These are phyloP conservation scores for Quercus wislizeni DNA, from an alignment of 306 rosid species.

Conservation along the genomic window DNA sequence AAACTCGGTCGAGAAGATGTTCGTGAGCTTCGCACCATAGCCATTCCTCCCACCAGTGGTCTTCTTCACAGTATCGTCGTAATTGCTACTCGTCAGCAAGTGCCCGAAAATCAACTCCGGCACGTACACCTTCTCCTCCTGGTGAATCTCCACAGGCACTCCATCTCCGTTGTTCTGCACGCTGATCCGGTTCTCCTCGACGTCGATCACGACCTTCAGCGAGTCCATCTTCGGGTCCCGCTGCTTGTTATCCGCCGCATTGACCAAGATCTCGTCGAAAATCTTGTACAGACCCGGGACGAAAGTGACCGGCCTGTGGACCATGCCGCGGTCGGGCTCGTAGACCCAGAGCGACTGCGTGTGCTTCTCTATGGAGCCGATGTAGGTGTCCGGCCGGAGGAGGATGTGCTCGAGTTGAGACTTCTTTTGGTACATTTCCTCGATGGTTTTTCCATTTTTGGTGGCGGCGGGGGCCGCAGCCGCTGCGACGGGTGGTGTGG, in stretches of 20 bases:
- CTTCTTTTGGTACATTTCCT: conserved; percentile 89
- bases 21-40: conserved; percentile 92
- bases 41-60: conserved; percentile 96
- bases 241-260: conserved; percentile 96
- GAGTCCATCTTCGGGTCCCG: conserved; percentile 77
- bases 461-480: neutral
- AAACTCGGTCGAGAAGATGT: conserved; percentile 85
- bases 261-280: conserved; percentile 92
- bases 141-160: conserved; percentile 88
- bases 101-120: conserved; percentile 95
- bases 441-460: conserved; percentile 48
- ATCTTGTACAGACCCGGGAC: conserved; percentile 95
- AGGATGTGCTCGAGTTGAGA: conserved; percentile 94
- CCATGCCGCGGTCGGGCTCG: conserved; percentile 59
- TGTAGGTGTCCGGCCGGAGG: conserved; percentile 92
- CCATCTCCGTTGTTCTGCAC: conserved; percentile 85
- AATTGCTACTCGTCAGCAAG: conserved; percentile 82
- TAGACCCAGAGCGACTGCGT: conserved; percentile 80
- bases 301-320: conserved; percentile 59
- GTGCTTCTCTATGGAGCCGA: conserved; percentile 90
- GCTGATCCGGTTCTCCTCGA: conserved; percentile 46
- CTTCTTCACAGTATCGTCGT: conserved; percentile 77
- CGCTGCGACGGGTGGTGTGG: conserved; percentile 4
- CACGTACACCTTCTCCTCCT: conserved; percentile 89
- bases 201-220: conserved; percentile 60